These are phyloP conservation scores for Singerocomus rubriflavus DNA, from an alignment of 1,284 basidiomycete species.

Conservation along the genomic window DNA sequence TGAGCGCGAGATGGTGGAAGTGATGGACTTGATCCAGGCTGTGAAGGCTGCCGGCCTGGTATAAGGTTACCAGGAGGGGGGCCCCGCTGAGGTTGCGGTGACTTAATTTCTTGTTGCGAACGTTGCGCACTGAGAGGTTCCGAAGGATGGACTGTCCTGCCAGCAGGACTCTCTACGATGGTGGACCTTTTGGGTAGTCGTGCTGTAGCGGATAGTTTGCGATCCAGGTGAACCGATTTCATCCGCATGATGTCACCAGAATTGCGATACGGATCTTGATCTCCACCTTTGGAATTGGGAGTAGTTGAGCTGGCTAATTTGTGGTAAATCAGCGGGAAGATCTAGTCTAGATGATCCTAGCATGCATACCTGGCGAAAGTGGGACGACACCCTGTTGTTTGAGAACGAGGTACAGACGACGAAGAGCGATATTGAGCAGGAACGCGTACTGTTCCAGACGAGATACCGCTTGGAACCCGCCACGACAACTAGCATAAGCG, in stretches of 20 bases:
- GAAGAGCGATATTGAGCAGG: conserved; percentile 91
- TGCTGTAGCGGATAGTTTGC: conserved; percentile 92
- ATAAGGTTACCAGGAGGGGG: conserved; percentile 32
- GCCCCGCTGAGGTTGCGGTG: conserved; percentile 36
- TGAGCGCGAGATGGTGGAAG: conserved; percentile 38
- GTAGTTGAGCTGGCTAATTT: conserved; percentile 37
- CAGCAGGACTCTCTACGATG: conserved; percentile 94
- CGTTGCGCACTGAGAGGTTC: conserved; percentile 44
- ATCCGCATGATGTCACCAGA: conserved; percentile 91
- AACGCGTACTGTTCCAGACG: conserved; percentile 98
- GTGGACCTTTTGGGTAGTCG: conserved; percentile 91
- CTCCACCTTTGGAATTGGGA: conserved; percentile 35
- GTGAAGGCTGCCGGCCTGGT: conserved; percentile 34
- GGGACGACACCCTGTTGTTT: conserved; percentile 91
- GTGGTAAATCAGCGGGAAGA: conserved; percentile 13
- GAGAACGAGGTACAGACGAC: conserved; percentile 87
- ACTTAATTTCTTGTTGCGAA: conserved; percentile 32
- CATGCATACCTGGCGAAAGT: conserved; percentile 63
- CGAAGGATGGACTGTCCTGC: conserved; percentile 74
- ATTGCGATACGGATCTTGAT: conserved; percentile 76
- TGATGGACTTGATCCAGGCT: conserved; percentile 32
- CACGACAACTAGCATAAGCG: conserved; percentile 59
- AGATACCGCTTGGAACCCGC: conserved; percentile 89
- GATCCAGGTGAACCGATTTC: conserved; percentile 90
- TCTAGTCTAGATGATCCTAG: not conserved